These are phyloP conservation scores for Ceratonia siliqua DNA, from an alignment of 306 rosid species.

Conservation along the genomic window DNA sequence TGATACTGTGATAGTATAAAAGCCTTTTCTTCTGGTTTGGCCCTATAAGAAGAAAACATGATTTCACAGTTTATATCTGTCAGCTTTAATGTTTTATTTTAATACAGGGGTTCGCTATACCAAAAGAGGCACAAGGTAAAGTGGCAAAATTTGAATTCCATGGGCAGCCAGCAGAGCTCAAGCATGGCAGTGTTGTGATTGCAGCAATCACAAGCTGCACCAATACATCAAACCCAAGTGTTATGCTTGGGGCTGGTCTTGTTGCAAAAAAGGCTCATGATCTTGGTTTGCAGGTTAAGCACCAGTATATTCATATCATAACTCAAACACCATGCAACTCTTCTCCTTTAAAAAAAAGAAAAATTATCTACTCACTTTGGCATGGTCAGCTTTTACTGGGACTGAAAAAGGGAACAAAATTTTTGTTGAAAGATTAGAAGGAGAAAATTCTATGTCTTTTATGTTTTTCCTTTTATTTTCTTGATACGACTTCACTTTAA, in stretches of 20 bases:
- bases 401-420: neutral
- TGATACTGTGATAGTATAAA: neutral
- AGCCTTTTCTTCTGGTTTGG: neutral
- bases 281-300: slow-evolving; percentile 79
- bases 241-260: slow-evolving; percentile 97
- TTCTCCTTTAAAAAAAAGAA: no score
- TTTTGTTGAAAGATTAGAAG: no score
- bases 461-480: no score
- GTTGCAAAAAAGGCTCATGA: slow-evolving; percentile 91
- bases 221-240: slow-evolving; percentile 95
- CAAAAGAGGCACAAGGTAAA: slow-evolving; percentile 78
- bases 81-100: slow-evolving; percentile 16
- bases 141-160: slow-evolving; percentile 79
- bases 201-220: slow-evolving; percentile 99
- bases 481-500: slow-evolving; percentile 6
- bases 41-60: neutral
- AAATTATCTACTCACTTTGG: neutral
- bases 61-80: slow-evolving; percentile 6
- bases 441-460: no score
- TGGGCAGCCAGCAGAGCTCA: slow-evolving; percentile 89
- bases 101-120: slow-evolving; percentile 85
- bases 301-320: slow-evolving; percentile 6
- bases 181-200: slow-evolving; percentile 88
- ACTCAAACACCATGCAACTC: no score
- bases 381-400: neutral